Base-by-base conservation (phyloP, 495 filamentous ascomycete genomes). In the Aspergillus affinis region DNA sequence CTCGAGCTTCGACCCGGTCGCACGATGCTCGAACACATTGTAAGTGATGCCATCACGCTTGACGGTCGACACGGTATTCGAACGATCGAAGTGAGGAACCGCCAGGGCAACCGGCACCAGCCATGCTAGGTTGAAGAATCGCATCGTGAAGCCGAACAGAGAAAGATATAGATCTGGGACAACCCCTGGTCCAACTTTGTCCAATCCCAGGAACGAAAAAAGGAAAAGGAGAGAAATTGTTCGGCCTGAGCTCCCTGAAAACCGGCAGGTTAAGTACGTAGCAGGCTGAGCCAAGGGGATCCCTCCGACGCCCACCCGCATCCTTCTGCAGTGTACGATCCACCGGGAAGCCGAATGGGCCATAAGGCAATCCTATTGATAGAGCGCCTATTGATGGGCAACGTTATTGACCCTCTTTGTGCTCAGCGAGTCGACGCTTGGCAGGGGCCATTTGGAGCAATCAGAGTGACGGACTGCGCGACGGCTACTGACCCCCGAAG, bases 1-100 rank as follows among this genome's bases (percentile, higher is more conserved):
- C 55, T 81, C 76, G 26, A 86, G 58, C 61, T 69, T 79, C 4
- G 76, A 72, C 21, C 77, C 77, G 15, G 81, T 85, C 7, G 73
- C 75, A 30, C 75, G 76, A 70, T 86, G 81, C 55, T 84, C 75
- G 62, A 82, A 83, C 19, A 83, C 73, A 51, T 72, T 82, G 58
- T 77, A 79, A 12, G 72, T 73, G 32, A 75, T 69, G 8, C 78
- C 79, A 69, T 77, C 63, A 41, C 36, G 36, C 12, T 41, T 41
- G 36, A 41, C 36, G 13, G 13, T 41, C 36, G 36, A 41, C 3
- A 32, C 29, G 29, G 29, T n/a, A n/a, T n/a, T n/a, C 9, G 32
- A 6, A 36, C 32, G 32, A 9, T 36, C 32, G 32, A 9, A 36
- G 9, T 36, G 32, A 36, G 32, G 32, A 36, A 36, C 2, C 32